phyloP scores from a whole-genome alignment of 1,284 basidiomycete genomes.

The Rhodotorula sp. region DNA sequence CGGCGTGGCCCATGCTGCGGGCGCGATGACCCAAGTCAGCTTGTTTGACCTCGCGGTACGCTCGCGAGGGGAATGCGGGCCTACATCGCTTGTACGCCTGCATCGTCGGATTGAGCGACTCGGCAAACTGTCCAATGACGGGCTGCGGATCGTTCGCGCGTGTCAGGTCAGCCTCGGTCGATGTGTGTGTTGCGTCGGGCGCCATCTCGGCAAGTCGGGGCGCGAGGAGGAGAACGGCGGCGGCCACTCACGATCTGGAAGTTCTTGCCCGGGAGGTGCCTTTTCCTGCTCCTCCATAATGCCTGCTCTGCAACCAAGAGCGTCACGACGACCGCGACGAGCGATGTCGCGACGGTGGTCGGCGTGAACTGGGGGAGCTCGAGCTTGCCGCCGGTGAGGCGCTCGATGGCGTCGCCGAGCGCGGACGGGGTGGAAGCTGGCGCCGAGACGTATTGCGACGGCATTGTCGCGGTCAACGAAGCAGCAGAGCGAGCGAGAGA shows the following conservation, averaged over 20 bases:
- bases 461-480: background rate
- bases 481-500: background rate
- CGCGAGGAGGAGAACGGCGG: background rate
- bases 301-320: constrained; percentile 75
- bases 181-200: no score
- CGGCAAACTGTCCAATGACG: constrained; percentile 78
- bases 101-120: constrained; percentile 82
- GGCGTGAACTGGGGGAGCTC: constrained; percentile 9
- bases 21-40: background rate
- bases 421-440: constrained; percentile 1
- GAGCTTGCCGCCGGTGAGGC: constrained; percentile 1
- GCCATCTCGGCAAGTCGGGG: background rate
- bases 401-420: constrained; percentile 8
- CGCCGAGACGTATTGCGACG: constrained; percentile 11
- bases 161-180: background rate
- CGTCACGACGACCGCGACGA: constrained; percentile 58
- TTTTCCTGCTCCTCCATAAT: constrained; percentile 82
- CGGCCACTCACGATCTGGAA: constrained; percentile 68
- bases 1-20: constrained; percentile 63
- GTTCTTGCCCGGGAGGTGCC: constrained; percentile 71
- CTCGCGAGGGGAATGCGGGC: background rate
- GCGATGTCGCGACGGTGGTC: constrained; percentile 47
- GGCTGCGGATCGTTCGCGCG: constrained; percentile 52
- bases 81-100: constrained; percentile 68
- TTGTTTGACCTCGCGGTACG: background rate